Evolutionary conservation across 2,329 filamentous ascomycete genomes (phyloP), one percentile per base, ranked within the genome.

Genomic region (Neonectria magnoliae): DNA sequence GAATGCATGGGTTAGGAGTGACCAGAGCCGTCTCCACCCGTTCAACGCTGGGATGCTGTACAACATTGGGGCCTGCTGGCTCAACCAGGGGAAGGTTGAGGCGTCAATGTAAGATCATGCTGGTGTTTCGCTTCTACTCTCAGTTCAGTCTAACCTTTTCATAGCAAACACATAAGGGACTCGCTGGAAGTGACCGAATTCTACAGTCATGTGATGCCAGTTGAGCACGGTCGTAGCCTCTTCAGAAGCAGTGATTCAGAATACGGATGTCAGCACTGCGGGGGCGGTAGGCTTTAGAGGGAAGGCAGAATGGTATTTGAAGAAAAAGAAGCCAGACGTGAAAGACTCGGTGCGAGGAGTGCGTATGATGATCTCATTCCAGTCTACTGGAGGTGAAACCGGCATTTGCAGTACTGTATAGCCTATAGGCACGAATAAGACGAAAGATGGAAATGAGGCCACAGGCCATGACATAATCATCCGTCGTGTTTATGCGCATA

Each of bases 121-220:
- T 10, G 29, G 29, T 10, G 9, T 29, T 10, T 29, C 29, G 10
- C 10, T 29, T 29, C 10, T 29, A 29, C 29, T 29, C 53, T 53
- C 6, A 14, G 33, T 10, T 25, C 38, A 51, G n/a, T 18, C 45
- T 50, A 36, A 52, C 25, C 18, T 36, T 25, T 51, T 16, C 9
- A n/a, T 36, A 66, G 59, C n/a, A 66, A 66, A 29, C 63, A 68
- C 41, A 33, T 68, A 27, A n/a, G 48, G 22, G 66, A 65, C 29
- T 33, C 65, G 4, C 16, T 45, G n/a, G 59, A 50, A 9, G 22
- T 65, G n/a, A 63, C 65, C 16, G 38, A 62, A 25, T 22, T 27
- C 14, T 57, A 65, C 38, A 53, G 33, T n/a, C 22, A 20, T 16
- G 33, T 9, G 13, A 64, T 64, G 60, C 27, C 50, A 5, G 60